A percentile compares a stretch with the other conserved stretches of the same genome.
phyloP scores from a whole-genome alignment of 176 grass and related monocot species.

The Lolium multiflorum region DNA sequence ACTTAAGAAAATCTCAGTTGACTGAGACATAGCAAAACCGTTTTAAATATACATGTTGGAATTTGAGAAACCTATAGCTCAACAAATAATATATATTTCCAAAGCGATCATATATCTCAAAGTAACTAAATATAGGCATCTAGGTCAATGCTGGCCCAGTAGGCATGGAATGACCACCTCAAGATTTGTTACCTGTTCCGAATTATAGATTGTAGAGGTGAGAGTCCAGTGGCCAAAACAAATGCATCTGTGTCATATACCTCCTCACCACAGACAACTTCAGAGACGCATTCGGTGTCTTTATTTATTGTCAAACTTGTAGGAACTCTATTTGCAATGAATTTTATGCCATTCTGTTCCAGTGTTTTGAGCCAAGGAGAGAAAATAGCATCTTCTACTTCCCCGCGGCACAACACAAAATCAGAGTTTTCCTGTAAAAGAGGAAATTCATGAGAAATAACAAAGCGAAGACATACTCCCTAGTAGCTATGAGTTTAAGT shows the following conservation, averaged over 20 bases:
- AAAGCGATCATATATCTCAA: slow-evolving; percentile 12
- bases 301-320: slow-evolving; percentile 61
- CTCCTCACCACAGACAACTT: slow-evolving; percentile 68
- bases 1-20: too few species aligned
- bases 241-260: slow-evolving; percentile 80
- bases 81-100: background rate
- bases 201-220: slow-evolving; percentile 70
- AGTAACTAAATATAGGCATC: background rate
- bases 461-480: background rate
- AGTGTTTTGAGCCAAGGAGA: slow-evolving; percentile 82
- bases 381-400: slow-evolving; percentile 67
- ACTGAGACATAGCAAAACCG: too few species aligned
- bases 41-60: background rate
- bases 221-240: slow-evolving; percentile 72
- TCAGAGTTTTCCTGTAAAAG: slow-evolving; percentile 86
- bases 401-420: slow-evolving; percentile 68
- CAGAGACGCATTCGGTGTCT: slow-evolving; percentile 61
- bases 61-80: background rate
- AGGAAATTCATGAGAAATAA: slow-evolving; percentile 25
- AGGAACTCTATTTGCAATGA: slow-evolving; percentile 57
- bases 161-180: background rate
- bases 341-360: slow-evolving; percentile 69
- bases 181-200: slow-evolving; percentile 58
- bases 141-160: background rate
- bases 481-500: background rate